Base-by-base conservation (phyloP, 2,329 filamentous ascomycete species). In the Pseudogymnoascus pannorum region DNA sequence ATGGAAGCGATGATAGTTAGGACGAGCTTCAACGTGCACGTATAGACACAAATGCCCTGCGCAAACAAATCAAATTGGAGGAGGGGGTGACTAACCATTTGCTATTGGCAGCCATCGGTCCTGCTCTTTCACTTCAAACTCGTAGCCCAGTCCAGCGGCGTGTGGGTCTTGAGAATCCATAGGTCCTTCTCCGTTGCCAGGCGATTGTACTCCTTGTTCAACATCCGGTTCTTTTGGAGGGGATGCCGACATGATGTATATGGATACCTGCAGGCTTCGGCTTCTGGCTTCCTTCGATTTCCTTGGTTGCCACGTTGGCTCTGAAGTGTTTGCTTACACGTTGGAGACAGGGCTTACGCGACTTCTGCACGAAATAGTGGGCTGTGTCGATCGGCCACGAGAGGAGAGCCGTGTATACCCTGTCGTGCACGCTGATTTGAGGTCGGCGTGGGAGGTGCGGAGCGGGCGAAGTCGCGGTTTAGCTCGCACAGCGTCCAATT, bases 81-180 rank as follows among this genome's bases (percentile, higher is more conserved):
- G 68, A 68, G 67, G 66, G 63, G 61, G 62, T 69, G 77, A 94
- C 94, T 85, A 85, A 99, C 94, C 94, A 92, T 99, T 99, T 80
- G 94, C 94, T 85, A 99, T 99, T 75, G 94, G 94, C 76, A 99
- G 85, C 94, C 94, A 99, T 83, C 94, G 84, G 79, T 99, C 94
- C 79, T 99, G 94, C 79, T 99, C 94, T 83, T 97, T 97, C 78
- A 97, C 93, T 79, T 97, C 93, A 76, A 97, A 96, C 80, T 97
- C 93, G 78, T 91, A 91, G 77, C 81, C 86, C 77, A 88, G 82
- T 75, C 84, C 87, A 76, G 83, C 83, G 75, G 82, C 81, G 80
- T 91, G 88, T 86, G 85, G 83, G 79, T 90, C 87, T 77, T 87
- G 84, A 79, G 83, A 80, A 76, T 92, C 89, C 90, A 96, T 95